phyloP scores from a whole-genome alignment of 169 alveolate species.

The Pseudocohnilembus persalinus region DNA sequence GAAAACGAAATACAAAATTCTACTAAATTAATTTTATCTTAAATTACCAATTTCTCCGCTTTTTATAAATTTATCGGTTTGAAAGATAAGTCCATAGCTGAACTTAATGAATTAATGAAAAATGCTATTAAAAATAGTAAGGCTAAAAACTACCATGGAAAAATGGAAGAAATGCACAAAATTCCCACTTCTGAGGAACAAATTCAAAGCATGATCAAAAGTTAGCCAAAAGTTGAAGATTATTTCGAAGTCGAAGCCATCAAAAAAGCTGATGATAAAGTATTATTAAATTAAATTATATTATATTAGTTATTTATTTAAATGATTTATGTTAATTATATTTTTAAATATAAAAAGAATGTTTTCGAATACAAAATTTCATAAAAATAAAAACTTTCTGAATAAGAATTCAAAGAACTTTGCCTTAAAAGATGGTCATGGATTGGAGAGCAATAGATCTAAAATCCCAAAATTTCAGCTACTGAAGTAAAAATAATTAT shows the following conservation, averaged over 20 bases:
- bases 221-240: slow-evolving; percentile 48
- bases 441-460: slow-evolving; percentile 39
- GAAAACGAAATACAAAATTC: slow-evolving; percentile 23
- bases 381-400: slow-evolving; percentile 8
- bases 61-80: slow-evolving; percentile 49
- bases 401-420: slow-evolving; percentile 47
- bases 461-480: too few species aligned
- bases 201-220: slow-evolving; percentile 41
- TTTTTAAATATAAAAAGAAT: slow-evolving; percentile 15
- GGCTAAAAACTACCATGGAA: slow-evolving; percentile 75
- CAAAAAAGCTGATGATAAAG: neutral
- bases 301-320: too few species aligned
- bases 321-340: too few species aligned
- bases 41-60: slow-evolving; percentile 2
- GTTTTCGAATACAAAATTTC: neutral
- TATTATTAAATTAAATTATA: too few species aligned
- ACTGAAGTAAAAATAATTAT: too few species aligned
- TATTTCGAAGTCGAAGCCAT: slow-evolving; percentile 39
- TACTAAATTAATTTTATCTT: neutral
- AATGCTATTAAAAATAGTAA: slow-evolving; percentile 66
- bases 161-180: slow-evolving; percentile 60
- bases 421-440: slow-evolving; percentile 47
- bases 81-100: slow-evolving; percentile 41
- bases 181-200: slow-evolving; percentile 54
- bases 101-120: slow-evolving; percentile 57